These are phyloP conservation scores for Plenodomus biglobosus DNA, from an alignment of 2,329 filamentous ascomycete genomes.

Conservation along the genomic window DNA sequence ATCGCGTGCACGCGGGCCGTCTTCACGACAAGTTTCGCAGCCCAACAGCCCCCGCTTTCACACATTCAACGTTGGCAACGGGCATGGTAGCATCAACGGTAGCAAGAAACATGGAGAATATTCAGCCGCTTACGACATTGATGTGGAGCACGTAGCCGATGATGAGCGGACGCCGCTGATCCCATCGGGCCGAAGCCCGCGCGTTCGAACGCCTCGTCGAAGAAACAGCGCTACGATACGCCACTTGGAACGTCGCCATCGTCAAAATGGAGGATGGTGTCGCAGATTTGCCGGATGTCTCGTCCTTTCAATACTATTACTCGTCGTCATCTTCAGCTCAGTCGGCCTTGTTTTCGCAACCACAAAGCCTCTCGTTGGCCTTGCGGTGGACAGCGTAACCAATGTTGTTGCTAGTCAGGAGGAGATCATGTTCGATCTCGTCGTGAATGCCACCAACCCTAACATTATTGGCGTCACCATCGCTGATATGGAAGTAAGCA, in stretches of 20 bases:
- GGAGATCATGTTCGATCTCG: conserved; percentile 90
- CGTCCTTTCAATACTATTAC: conserved; percentile 76
- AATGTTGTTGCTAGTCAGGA: conserved; percentile 93
- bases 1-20: conserved; percentile 62
- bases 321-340: conserved; percentile 80
- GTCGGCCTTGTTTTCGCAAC: conserved; percentile 89
- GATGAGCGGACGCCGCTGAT: conserved; percentile 87
- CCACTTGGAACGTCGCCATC: conserved; percentile 70
- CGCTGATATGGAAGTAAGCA: conserved; percentile 81
- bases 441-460: conserved; percentile 85
- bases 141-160: conserved; percentile 76
- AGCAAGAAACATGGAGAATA: conserved; percentile 62
- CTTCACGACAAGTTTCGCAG: conserved; percentile 64
- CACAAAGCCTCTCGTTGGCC: conserved; percentile 79
- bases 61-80: conserved; percentile 49
- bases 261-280: conserved; percentile 56
- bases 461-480: conserved; percentile 89
- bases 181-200: conserved; percentile 62
- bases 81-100: conserved; percentile 29
- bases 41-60: conserved; percentile 66
- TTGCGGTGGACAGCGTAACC: conserved; percentile 76
- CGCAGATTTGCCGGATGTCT: conserved; percentile 83
- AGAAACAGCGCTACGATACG: conserved; percentile 62
- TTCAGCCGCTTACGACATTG: conserved; percentile 72
- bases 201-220: conserved; percentile 52